Evolutionary conservation across 768 basidiomycete genomes (phyloP), one percentile per base, ranked within the genome.

Genomic region (Serendipita sp.): DNA sequence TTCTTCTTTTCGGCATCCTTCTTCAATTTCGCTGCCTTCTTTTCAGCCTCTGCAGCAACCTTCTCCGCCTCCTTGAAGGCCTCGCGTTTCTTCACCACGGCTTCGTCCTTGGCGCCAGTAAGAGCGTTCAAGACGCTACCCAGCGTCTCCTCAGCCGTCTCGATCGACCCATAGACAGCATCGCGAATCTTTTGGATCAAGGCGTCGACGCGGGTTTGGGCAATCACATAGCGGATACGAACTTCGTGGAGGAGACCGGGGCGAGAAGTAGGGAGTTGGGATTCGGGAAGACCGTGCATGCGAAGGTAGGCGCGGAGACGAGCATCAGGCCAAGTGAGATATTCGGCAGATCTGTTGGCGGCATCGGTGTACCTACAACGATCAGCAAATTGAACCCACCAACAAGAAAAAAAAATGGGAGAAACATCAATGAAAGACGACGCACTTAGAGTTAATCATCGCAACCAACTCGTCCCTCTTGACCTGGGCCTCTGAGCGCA

Each of bases 311-410:
- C 91, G 50, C 93, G 85, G 28, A 98, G 82, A 33, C 94, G 81
- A 2, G 93, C 89, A 69, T 97, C 94, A 13, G 90, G 89, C 95
- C 95, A 98, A 9, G 80, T 79, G 58, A 94, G 76, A 73, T 95
- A 96, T 2, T 82, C 75, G 2, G 83, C 77, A 1, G 79, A 77
- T 38, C 75, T 73, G 3, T 67, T 60, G n/a, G 70, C 69, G 56
- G 71, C 70, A 60, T 84, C 80, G 62, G 76, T 76, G 68, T 82
- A 83, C 70, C 82, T 88, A 66, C 45, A n/a, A 26, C 24, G 53
- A n/a, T 58, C 22, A 58, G 53, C 30, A 22, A 17, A 58, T 28
- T 4, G 31, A n/a, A n/a, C 11, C 31, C 3, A n/a, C 34, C 30
- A 26, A 24, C 51, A 69, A 56, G 61, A 34, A 66, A 51, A 33